Conservation (phyloP, 306 rosid genomes). For the Rosa persica region DNA sequence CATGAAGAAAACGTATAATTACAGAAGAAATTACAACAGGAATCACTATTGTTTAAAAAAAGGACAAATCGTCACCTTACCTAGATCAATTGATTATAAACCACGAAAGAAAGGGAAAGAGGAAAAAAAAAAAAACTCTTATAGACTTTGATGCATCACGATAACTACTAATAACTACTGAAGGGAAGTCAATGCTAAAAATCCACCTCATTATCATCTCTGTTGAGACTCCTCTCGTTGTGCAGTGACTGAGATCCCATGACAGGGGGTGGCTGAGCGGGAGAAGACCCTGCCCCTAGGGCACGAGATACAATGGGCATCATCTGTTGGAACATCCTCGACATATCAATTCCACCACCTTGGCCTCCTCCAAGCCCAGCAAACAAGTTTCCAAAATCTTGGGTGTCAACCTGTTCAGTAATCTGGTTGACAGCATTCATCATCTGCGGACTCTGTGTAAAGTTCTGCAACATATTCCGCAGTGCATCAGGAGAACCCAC, state of each 20-base stretch:
- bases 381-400: constrained; percentile 70
- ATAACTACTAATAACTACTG: background rate
- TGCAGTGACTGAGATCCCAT: constrained; percentile 31
- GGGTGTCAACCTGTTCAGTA: constrained; percentile 77
- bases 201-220: constrained; percentile 32
- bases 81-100: background rate
- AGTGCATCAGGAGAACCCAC: constrained; percentile 81
- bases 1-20: constrained; percentile 2
- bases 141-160: background rate
- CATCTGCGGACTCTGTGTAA: constrained; percentile 90
- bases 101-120: too few species aligned
- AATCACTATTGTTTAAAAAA: background rate
- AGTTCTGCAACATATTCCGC: constrained; percentile 89
- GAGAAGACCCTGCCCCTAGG: constrained; percentile 51
- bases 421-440: constrained; percentile 78
- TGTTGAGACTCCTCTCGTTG: constrained; percentile 30
- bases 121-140: too few species aligned
- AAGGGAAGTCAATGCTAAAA: background rate
- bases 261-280: constrained; percentile 44
- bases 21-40: background rate
- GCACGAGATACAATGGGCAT: constrained; percentile 93
- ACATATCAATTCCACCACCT: constrained; percentile 75
- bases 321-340: constrained; percentile 95
- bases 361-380: constrained; percentile 67
- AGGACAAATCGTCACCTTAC: background rate